Conservation (phyloP, 129 eudicot genomes). For the Ambrosia artemisiifolia region DNA sequence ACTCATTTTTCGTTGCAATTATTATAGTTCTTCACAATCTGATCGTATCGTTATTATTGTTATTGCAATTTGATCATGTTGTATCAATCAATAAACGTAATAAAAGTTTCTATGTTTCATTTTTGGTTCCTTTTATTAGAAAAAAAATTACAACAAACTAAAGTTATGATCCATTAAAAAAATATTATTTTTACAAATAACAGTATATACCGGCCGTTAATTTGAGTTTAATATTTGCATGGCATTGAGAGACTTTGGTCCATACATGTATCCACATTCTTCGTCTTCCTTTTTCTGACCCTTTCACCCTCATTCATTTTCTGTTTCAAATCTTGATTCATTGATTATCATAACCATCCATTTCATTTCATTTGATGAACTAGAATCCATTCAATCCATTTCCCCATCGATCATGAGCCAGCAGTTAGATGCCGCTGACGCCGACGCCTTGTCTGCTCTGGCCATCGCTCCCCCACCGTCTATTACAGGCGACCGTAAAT, state of each 20-base stretch:
- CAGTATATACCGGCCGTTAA: conserved; percentile 2
- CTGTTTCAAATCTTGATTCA: neutral
- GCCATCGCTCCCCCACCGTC: conserved; percentile 47
- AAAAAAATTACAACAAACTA: too few species aligned
- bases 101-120: too few species aligned
- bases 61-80: neutral
- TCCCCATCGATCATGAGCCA: conserved; percentile 34
- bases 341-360: neutral
- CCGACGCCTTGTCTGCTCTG: conserved; percentile 49
- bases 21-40: conserved; percentile 27
- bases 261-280: conserved; percentile 31
- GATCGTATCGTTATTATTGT: conserved; percentile 21
- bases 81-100: conserved; percentile 1
- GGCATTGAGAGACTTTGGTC: conserved; percentile 28
- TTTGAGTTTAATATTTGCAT: conserved; percentile 19
- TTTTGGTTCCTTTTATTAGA: too few species aligned
- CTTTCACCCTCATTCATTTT: conserved; percentile 21
- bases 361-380: conserved; percentile 9
- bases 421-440: conserved; percentile 54
- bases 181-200: neutral
- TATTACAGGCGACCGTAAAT: conserved; percentile 28
- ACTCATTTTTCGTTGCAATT: conserved; percentile 31
- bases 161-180: too few species aligned
- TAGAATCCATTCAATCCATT: neutral
- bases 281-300: conserved; percentile 24